These are phyloP conservation scores for Heteromeles arbutifolia DNA, from an alignment of 306 rosid genomes.

Conservation along the genomic window DNA sequence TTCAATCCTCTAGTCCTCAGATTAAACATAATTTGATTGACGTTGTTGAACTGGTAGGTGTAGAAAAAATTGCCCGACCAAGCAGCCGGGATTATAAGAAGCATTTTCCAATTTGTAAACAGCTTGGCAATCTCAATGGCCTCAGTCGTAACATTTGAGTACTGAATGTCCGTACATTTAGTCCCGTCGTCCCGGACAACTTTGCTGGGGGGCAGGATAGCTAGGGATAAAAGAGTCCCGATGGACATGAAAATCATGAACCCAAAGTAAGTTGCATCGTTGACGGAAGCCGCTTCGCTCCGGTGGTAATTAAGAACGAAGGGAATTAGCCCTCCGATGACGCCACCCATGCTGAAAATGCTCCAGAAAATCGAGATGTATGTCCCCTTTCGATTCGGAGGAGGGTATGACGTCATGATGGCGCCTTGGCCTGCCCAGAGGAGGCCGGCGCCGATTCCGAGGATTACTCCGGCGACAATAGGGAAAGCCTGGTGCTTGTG, in stretches of 20 bases:
- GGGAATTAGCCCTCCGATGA: slow-evolving; percentile 79
- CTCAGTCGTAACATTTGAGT: slow-evolving; percentile 53
- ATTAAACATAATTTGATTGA: slow-evolving; percentile 54
- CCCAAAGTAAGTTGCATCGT: slow-evolving; percentile 77
- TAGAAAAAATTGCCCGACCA: slow-evolving; percentile 85
- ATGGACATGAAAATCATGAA: slow-evolving; percentile 73
- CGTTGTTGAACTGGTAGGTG: slow-evolving; percentile 81
- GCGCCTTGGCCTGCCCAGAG: slow-evolving; percentile 90
- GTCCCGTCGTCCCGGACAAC: slow-evolving; percentile 76
- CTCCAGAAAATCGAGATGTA: slow-evolving; percentile 87
- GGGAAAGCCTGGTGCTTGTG: slow-evolving; percentile 37
- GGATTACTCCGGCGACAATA: slow-evolving; percentile 46
- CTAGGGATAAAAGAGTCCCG: slow-evolving; percentile 48
- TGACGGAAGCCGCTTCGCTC: slow-evolving; percentile 47
- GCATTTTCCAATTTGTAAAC: slow-evolving; percentile 74
- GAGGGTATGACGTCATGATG: slow-evolving; percentile 93
- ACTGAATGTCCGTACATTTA: slow-evolving; percentile 46
- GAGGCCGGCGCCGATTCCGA: slow-evolving; percentile 80
- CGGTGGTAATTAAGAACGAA: slow-evolving; percentile 55
- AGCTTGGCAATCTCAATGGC: slow-evolving; percentile 41
- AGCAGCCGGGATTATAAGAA: slow-evolving; percentile 70
- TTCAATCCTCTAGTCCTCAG: slow-evolving; percentile 91
- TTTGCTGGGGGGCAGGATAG: slow-evolving; percentile 53
- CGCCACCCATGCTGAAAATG: slow-evolving; percentile 92
- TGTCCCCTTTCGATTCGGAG: slow-evolving; percentile 62